Evolutionary conservation across 768 basidiomycete genomes (phyloP), one percentile per base, ranked within the genome.

Genomic region (Hirschioporus abietinus): DNA sequence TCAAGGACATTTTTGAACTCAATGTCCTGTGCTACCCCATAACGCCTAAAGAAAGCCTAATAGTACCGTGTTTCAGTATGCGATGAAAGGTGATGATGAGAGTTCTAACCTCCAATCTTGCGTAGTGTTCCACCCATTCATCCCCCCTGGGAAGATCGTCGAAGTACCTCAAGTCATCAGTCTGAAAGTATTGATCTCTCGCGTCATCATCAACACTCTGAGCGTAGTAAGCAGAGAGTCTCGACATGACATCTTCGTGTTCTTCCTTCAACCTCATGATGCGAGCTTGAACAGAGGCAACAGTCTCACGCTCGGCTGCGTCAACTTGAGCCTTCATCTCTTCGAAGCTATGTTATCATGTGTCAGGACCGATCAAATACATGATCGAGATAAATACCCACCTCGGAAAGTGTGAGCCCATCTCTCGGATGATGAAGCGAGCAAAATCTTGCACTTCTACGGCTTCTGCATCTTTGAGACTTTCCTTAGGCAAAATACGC

Each of bases 171-270:
- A 42, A 24, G 34, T 71, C 71, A 58, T 72, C 71, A 58, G 62
- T 59, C 60, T 60, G 67, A 35, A 66, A 35, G 52, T 71, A 71
- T 17, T 67, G 67, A 66, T 78, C 78, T 24, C 72, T 52, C 57
- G 77, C 76, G 27, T 78, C 78, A 34, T 80, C 75, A 42, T 65
- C 68, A 58, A 78, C 75, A 36, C 77, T 73, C 1, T 72, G 64
- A 20, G 67, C 74, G 8, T 80, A 76, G 65, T 74, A 74, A 59
- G 24, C 57, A 65, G 68, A 74, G 23, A 80, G 70, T 18, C 70
- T 68, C 64, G 75, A 72, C 15, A 79, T 73, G 57, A 78, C 77
- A 34, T 67, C 66, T 1, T 65, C 64, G 62, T 80, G 77, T 62
- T 72, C 74, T 26, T 60, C 59, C 62, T 74, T 77, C 65, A 79